Conservation (phyloP, 352 stramenopile species). For the Pythium insidiosum region DNA sequence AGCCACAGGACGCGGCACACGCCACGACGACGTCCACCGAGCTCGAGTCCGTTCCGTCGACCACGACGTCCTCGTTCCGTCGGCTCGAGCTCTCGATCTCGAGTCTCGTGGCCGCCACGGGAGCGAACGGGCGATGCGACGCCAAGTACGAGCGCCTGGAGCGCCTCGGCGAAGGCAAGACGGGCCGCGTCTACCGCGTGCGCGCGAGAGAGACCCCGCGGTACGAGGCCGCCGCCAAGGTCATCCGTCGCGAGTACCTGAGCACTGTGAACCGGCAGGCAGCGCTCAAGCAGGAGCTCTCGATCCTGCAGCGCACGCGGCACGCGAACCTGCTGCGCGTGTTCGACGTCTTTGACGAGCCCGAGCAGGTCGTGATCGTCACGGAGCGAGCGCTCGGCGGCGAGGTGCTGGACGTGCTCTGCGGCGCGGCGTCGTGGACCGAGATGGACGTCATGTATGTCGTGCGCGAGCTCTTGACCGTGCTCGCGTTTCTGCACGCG, state of each 20-base stretch:
- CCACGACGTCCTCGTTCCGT: no score
- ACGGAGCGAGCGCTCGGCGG: slow-evolving; percentile 51
- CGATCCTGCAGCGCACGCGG: slow-evolving; percentile 45
- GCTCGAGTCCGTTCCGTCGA: no score
- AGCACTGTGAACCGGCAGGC: slow-evolving; percentile 55
- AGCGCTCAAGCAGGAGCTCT: slow-evolving; percentile 54
- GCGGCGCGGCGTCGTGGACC: slow-evolving; percentile 12
- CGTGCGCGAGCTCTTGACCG: slow-evolving; percentile 54
- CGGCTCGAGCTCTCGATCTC: no score
- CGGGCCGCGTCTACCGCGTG: slow-evolving; percentile 54
- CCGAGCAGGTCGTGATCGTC: slow-evolving; percentile 58
- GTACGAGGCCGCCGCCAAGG: slow-evolving; percentile 59
- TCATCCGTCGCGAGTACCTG: slow-evolving; percentile 60
- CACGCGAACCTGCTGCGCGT: slow-evolving; percentile 49
- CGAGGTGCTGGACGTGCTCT: slow-evolving; percentile 58
- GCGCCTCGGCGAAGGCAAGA: slow-evolving; percentile 74
- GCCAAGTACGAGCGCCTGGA: slow-evolving; percentile 61
- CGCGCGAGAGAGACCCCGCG: slow-evolving; percentile 24
- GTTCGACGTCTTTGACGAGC: slow-evolving; percentile 61
- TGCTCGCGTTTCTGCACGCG: slow-evolving; percentile 62
- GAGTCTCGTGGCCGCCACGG: no score
- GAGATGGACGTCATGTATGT: slow-evolving; percentile 61
- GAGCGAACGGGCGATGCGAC: slow-evolving; percentile 31
- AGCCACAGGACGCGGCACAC: no score
- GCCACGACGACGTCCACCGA: no score